Base-by-base conservation (phyloP, 345 rosid species). In the Noccaea caerulescens region DNA sequence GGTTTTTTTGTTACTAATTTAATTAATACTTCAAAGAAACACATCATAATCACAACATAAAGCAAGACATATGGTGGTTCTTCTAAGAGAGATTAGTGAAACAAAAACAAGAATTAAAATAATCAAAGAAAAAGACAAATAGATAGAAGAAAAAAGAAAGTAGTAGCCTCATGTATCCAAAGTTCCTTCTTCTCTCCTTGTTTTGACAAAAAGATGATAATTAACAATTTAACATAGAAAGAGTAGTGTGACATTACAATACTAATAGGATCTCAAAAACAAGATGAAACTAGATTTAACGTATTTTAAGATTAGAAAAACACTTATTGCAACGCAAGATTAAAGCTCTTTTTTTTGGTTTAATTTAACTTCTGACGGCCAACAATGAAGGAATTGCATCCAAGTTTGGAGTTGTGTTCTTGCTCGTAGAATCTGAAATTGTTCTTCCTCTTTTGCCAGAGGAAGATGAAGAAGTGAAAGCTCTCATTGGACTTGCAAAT, bases 401-500 rank as follows among this genome's bases (percentile, higher is more conserved):
- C 80, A 91, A 80, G 76, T 86, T 84, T 80, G 45, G 83, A 43
- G 57, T 68, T 12, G 74, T 63, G 66, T 76, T 76, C 71, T 69
- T 69, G 75, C 41, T 39, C 18, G 75, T 69, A n/a, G 75, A 46
- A 55, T 62, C 71, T 36, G 79, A 46, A 37, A 76, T 69, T 0
- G 66, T 69, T 47, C 79, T 75, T 10, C 75, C 79, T 76, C 18
- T 78, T 66, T 57, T 81, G 68, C 47, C 66, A 46, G 44, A 66
- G 75, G 72, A 43, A 80, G 82, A 61, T 80, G 84, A 50, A 1
- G 69, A 50, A 66, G 71, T 77, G 45, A 94, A 88, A 37, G 96
- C 98, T 84, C 98, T 91, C 96, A 91, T 88, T 1, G 99, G 99
- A 47, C 95, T 88, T 3, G 98, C 88, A 57, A 94, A 89, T 7